Evolutionary conservation across 768 basidiomycete genomes (phyloP), one percentile per base, ranked within the genome.

Genomic region (Kondoa malvinella): DNA sequence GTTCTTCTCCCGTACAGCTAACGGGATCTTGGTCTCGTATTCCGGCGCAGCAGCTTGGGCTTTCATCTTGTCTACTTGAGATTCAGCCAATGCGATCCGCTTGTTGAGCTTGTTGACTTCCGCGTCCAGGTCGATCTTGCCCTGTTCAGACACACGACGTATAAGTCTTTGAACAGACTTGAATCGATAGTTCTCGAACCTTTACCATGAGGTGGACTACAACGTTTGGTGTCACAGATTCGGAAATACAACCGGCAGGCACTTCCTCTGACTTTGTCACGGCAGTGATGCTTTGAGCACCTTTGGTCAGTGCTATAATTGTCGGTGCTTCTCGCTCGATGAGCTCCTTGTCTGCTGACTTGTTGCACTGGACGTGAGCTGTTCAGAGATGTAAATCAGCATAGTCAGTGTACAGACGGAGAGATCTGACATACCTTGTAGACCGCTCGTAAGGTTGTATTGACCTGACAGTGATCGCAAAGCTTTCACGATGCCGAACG

Each of bases 71-170:
- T 86, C 83, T 57, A 87, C 78, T 71, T 83, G 86, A 64, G 87
- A 70, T 65, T 81, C 80, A 1, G 84, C 85, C 12, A 91, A 78
- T 50, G 86, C 83, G 1, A 88, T 81, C 78, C 92, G 95, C 83
- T 95, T 96, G 75, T 89, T 84, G 69, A 86, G 85, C 77, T 92
- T 96, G 56, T 82, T 80, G 58, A 95, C 87, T 78, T 97, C 94
- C 1, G 83, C 84, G 59, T 89, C 86, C 3, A 94, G 79, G 77
- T 97, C 87, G 21, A 99, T 86, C 56, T 92, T 84, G 29, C 92
- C 91, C 91, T 95, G 72, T 17, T 34, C 60, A 59, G 12, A 67
- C 62, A 1, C 32, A 34, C 12, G 1, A n/a, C 57, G 66, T 56
- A 50, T 65, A 57, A 59, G 67, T 25, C 1, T 33, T 14, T 27